These are phyloP conservation scores for Canariomyces notabilis DNA, from an alignment of 2,329 filamentous ascomycete species.

Conservation along the genomic window DNA sequence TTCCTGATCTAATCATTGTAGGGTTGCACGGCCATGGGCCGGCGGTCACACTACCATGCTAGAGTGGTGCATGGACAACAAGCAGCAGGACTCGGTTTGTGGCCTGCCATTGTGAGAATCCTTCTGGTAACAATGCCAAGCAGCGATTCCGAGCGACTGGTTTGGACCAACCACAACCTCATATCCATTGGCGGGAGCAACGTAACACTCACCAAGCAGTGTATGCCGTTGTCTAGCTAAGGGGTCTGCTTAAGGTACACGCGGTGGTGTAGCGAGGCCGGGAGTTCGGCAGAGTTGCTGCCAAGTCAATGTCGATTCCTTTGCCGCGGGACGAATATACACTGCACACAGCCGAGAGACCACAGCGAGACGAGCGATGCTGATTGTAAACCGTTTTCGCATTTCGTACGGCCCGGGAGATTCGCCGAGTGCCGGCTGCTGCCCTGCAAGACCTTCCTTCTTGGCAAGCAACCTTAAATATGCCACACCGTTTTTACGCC, in stretches of 20 bases:
- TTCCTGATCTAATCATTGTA: constrained; percentile 2
- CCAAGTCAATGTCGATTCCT: neutral
- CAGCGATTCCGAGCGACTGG: neutral
- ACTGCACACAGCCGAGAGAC: too few species aligned
- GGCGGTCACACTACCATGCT: constrained; percentile 11
- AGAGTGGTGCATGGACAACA: constrained; percentile 6
- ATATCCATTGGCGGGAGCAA: neutral
- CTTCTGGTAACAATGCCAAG: neutral
- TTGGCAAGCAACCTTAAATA: neutral
- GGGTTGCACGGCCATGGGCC: constrained; percentile 9
- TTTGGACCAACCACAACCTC: neutral
- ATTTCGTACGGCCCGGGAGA: neutral
- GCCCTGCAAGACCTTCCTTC: neutral
- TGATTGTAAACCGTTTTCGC: too few species aligned
- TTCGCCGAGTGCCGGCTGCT: neutral
- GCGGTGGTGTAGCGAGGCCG: neutral
- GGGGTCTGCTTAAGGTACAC: too few species aligned
- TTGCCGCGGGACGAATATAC: too few species aligned
- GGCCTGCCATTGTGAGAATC: neutral
- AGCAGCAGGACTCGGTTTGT: neutral
- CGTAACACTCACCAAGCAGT: neutral
- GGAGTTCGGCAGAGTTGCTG: neutral
- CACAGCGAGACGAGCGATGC: too few species aligned
- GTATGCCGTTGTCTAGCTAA: too few species aligned
- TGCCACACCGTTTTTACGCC: neutral